Base-by-base conservation (phyloP, 257 asterid genomes). In the Plantago major region DNA sequence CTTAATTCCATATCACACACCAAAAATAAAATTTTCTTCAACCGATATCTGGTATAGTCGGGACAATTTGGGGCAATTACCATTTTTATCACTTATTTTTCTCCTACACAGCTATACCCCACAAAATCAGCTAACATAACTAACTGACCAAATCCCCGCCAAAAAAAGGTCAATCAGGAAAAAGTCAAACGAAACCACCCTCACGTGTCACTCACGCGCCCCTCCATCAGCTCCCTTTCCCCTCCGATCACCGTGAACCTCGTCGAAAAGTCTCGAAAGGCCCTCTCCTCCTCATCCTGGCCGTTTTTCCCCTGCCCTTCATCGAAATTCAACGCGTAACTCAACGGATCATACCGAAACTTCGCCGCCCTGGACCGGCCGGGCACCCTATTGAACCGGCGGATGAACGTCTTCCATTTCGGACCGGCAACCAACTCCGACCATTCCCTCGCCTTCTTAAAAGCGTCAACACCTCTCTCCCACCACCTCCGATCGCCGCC, bases 401-500 rank as follows among this genome's bases (percentile, higher is more conserved):
- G 84, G 13, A 89, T 79, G 8, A 89, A 84, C 17, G 90, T 82
- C 86, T 80, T 89, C 96, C 96, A 86, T 70, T 71, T 84, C 37
- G 88, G 94, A n/a, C 94, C 94, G 3, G 95, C 95, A 2, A 79
- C 87, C 38, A 83, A 70, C 74, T 85, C 95, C 71, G 95, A 84
- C 94, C 90, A 84, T 37, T 74, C 90, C 48, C 93, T 67, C 10
- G 70, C 75, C 62, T 70, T 84, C 65, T 70, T 89, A 54, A 86
- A 66, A 3, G 82, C 72, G 19, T 62, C 70, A 16, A 72, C 33
- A 2, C 90, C 73, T 56, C 64, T 79, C 2, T 28, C 62, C 84
- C 82, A 74, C 86, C 82, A 81, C 17, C 60, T 67, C 54, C 72
- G 68, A 50, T 17, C 33, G 9, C 1, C 1, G 16, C n/a, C 47